These are phyloP conservation scores for Trypanosoma brucei DNA, from an alignment of 208 protist genomes.

Conservation along the genomic window DNA sequence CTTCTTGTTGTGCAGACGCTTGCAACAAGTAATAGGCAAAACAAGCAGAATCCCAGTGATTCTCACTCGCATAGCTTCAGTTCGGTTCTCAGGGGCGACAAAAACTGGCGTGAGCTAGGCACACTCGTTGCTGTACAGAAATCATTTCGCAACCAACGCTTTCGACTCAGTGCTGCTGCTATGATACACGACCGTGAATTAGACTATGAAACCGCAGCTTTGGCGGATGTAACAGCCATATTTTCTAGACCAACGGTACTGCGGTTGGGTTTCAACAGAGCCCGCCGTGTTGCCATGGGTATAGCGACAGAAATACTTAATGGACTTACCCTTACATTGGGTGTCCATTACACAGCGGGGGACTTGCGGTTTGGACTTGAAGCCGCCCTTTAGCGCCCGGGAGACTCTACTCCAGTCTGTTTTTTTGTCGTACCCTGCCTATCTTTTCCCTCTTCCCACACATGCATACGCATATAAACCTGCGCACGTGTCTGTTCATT, in stretches of 20 bases:
- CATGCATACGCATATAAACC: no score
- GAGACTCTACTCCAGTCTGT: no score
- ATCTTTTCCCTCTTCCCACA: no score
- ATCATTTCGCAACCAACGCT: conserved; percentile 36
- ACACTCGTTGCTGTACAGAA: conserved; percentile 55
- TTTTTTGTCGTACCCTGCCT: no score
- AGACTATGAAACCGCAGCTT: conserved; percentile 58
- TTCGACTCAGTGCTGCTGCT: conserved; percentile 63
- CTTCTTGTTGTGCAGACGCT: conserved; percentile 20
- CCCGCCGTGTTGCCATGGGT: conserved; percentile 42
- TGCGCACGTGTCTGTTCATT: no score
- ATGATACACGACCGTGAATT: conserved; percentile 60
- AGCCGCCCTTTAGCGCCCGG: conserved; percentile 35
- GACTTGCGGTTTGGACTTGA: conserved; percentile 66
- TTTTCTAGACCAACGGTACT: conserved; percentile 56
- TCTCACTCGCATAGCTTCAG: conserved; percentile 5
- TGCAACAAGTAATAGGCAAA: conserved; percentile 1
- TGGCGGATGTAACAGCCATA: conserved; percentile 55
- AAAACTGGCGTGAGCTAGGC: conserved; percentile 47
- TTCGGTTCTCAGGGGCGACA: conserved; percentile 5
- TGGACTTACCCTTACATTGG: conserved; percentile 48
- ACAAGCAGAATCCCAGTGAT: conserved; percentile 11
- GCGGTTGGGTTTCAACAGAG: conserved; percentile 66
- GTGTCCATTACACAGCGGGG: conserved; percentile 46
- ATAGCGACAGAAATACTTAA: conserved; percentile 67